These are phyloP conservation scores for Excoecaria agallocha DNA, from an alignment of 345 rosid genomes.

Conservation along the genomic window DNA sequence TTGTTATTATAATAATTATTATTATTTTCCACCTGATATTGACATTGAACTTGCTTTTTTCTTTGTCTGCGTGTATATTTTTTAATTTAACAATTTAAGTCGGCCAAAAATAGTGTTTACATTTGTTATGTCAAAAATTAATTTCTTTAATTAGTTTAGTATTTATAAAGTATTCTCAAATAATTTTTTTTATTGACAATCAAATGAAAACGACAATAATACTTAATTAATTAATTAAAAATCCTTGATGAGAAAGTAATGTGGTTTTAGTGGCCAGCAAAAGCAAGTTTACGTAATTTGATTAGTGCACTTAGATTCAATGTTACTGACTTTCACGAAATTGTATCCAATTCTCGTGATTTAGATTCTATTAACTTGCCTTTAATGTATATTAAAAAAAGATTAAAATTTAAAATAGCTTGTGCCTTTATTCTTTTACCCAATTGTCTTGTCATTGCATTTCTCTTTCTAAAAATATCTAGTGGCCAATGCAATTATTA, in stretches of 20 bases:
- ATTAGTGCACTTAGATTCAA: not conserved
- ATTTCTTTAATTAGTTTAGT: no score
- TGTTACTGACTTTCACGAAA: constrained; percentile 1
- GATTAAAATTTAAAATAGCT: not conserved
- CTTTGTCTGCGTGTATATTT: no score
- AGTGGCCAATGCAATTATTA: not conserved
- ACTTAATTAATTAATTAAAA: no score
- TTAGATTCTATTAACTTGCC: not conserved
- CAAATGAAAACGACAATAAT: no score
- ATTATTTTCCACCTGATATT: not conserved
- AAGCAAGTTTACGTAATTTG: not conserved
- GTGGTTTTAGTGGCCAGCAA: not conserved
- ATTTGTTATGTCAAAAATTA: no score
- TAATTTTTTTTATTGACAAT: no score
- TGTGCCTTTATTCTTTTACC: not conserved
- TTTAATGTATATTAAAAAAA: constrained; percentile 6
- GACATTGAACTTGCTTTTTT: not conserved
- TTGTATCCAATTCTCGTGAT: not conserved
- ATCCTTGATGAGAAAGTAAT: not conserved
- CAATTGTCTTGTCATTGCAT: constrained; percentile 11
- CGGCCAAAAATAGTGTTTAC: no score
- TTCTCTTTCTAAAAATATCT: not conserved
- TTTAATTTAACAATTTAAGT: no score
- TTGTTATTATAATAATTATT: not conserved
- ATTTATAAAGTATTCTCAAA: no score